Base-by-base conservation (phyloP, 495 filamentous ascomycete species). In the Jackrogersella multiformis region DNA sequence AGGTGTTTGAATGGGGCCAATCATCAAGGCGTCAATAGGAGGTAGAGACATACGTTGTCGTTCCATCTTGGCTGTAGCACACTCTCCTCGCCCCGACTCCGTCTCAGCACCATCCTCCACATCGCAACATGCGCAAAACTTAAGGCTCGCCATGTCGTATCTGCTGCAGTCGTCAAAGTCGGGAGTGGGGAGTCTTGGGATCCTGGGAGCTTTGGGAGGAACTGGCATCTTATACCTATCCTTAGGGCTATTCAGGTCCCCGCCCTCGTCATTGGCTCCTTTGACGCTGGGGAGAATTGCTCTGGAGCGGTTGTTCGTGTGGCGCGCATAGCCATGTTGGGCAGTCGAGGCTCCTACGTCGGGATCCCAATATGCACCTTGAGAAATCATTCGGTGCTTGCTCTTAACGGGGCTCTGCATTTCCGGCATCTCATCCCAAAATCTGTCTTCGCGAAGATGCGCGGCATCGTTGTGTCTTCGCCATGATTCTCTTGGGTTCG, bases 151-250 rank as follows among this genome's bases (percentile, higher is more conserved):
- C 12, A 28, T 6, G 12, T 61, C 34, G 10, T 44, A 16, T 23
- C 51, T 24, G 46, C 35, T 48, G 41, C 28, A 54, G 24, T 28
- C 55, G 38, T 72, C 70, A 18, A 74, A 58, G 51, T 74, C 70
- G 4, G 73, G 73, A 10, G 73, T 74, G n/a, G 73, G 67, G 8
- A 74, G 67, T 38, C 73, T 66, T 10, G 70, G 61, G 34, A 74
- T 70, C 26, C 49, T 51, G 5, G 73, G 73, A 15, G 73, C 67
- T 16, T 39, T 51, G 35, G 73, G 73, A 6, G 71, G 56, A 18
- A 54, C 16, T 35, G 59, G 32, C 16, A 28, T 12, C 15, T 48
- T 51, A 24, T 64, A 38, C 56, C 39, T 65, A 9, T 68, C 46
- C 24, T 34, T 48, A 23, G 38, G 61, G 18, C 35, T 56, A 16